Evolutionary conservation across 2,329 filamentous ascomycete species (phyloP).

Genomic region (Dothistroma pini): DNA sequence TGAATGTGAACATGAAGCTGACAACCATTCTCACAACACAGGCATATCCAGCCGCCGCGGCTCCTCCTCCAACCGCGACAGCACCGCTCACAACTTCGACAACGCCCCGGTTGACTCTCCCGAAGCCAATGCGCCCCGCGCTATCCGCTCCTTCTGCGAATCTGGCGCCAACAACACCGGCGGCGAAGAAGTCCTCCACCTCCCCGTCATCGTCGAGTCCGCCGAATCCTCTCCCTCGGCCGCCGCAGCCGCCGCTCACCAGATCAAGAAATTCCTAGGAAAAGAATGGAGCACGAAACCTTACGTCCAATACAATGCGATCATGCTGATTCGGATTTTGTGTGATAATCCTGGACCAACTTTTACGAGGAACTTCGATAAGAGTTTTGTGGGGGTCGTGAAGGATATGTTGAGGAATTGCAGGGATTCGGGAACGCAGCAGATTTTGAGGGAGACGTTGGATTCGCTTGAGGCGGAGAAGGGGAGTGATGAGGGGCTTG

Average conservation of each 20-base stretch:
- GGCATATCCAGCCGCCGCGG: background rate
- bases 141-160: conserved; percentile 76
- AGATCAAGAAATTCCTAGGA: conserved; percentile 78
- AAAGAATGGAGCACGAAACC: conserved; percentile 60
- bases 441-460: conserved; percentile 83
- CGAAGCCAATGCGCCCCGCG: conserved; percentile 62
- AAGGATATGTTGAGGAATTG: conserved; percentile 71
- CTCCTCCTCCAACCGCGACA: conserved; percentile 6
- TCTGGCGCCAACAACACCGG: conserved; percentile 54
- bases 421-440: conserved; percentile 71
- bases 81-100: conserved; percentile 16
- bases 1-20: too few relatives aligned
- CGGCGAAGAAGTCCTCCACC: conserved; percentile 86
- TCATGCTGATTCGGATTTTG: conserved; percentile 92
- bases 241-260: conserved; percentile 72
- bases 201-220: conserved; percentile 89
- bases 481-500: conserved; percentile 68
- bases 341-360: conserved; percentile 84
- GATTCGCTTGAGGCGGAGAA: conserved; percentile 72
- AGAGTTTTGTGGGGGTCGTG: conserved; percentile 72
- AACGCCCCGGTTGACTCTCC: conserved; percentile 49
- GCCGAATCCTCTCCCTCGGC: conserved; percentile 89
- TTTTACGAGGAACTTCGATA: conserved; percentile 88
- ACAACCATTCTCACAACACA: background rate
- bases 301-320: conserved; percentile 86